These are phyloP conservation scores for Ampelocalamus luodianensis DNA, from an alignment of 176 grass and related monocot genomes.

Conservation along the genomic window DNA sequence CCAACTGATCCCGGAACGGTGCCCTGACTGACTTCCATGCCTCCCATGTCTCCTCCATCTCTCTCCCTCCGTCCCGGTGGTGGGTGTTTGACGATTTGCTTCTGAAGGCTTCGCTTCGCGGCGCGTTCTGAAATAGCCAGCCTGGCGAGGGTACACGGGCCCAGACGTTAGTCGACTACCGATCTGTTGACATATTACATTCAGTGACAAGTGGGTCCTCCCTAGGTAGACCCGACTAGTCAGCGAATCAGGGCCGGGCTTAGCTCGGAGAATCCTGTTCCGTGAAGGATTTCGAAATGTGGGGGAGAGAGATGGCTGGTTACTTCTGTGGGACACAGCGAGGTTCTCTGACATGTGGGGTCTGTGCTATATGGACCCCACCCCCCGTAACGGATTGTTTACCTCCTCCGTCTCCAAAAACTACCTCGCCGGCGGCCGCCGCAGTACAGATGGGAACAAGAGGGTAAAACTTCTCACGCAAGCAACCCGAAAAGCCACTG, in stretches of 20 bases:
- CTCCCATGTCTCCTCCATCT: background rate
- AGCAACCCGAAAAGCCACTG: no score
- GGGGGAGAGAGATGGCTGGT: background rate
- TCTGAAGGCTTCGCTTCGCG: background rate
- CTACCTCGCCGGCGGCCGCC: background rate
- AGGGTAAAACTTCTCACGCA: no score
- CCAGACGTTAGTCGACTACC: background rate
- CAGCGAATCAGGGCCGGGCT: background rate
- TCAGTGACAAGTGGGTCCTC: background rate
- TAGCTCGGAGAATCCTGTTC: background rate
- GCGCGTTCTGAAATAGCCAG: background rate
- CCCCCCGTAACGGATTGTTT: background rate
- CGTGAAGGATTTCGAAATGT: background rate
- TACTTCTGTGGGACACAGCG: background rate
- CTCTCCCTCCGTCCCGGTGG: background rate
- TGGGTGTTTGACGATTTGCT: no score
- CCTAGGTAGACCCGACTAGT: accelerated
- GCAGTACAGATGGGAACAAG: background rate
- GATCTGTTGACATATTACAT: no score
- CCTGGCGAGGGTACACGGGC: background rate
- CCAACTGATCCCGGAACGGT: no score
- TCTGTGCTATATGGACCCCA: background rate
- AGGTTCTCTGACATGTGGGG: background rate
- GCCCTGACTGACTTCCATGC: background rate
- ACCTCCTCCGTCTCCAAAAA: background rate